Evolutionary conservation across 768 basidiomycete species (phyloP).

Genomic region (Kwoniella dejecticola): DNA sequence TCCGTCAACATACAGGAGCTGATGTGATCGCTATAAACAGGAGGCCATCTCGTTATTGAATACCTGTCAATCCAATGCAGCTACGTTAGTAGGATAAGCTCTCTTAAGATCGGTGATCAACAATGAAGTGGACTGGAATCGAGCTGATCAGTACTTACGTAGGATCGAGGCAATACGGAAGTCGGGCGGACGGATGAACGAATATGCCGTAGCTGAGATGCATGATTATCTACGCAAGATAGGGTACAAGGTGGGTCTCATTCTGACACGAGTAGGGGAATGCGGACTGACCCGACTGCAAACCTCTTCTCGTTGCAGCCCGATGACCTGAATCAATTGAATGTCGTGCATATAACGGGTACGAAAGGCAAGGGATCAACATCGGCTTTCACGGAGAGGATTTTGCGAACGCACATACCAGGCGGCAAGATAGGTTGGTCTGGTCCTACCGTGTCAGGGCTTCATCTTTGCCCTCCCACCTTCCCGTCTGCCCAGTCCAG

Average conservation of each 20-base stretch:
- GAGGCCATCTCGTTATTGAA: constrained; percentile 58
- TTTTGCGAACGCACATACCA: constrained; percentile 71
- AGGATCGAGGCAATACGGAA: constrained; percentile 75
- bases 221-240: constrained; percentile 82
- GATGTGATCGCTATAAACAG: constrained; percentile 15
- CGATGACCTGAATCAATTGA: constrained; percentile 77
- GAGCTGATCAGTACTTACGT: background rate
- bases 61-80: constrained; percentile 79
- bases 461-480: background rate
- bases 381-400: constrained; percentile 85
- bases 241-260: constrained; percentile 72
- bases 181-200: constrained; percentile 64
- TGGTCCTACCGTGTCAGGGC: background rate
- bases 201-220: constrained; percentile 81
- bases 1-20: background rate
- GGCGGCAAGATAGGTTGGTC: constrained; percentile 72
- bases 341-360: constrained; percentile 94
- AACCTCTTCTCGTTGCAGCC: constrained; percentile 60
- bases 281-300: background rate
- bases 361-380: constrained; percentile 99
- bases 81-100: constrained; percentile 58
- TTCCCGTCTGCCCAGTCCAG: too few relatives aligned
- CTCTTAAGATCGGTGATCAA: too few relatives aligned
- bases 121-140: too few relatives aligned
- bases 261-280: too few relatives aligned